Percentiles rank a stretch among this genome's conserved stretches.
phyloP scores from a whole-genome alignment of 2,329 filamentous ascomycete species.

The Trichoderma asperellum region DNA sequence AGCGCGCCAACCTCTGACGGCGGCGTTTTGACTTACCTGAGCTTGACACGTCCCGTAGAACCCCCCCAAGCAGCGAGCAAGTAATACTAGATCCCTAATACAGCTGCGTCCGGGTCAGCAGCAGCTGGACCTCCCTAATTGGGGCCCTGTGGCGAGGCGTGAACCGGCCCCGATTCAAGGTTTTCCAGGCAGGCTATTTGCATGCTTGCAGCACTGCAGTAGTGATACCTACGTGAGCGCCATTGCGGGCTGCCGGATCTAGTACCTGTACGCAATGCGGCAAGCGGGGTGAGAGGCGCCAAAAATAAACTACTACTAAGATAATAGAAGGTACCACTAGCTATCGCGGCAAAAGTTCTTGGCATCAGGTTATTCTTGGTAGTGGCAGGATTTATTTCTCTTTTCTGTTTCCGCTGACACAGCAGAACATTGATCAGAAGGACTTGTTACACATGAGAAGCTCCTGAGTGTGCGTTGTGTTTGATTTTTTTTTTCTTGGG shows the following conservation, averaged over 20 bases:
- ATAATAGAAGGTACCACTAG: constrained; percentile 14
- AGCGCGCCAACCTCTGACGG: neutral
- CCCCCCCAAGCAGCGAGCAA: neutral
- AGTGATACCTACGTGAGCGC: neutral
- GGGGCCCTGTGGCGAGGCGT: constrained; percentile 1
- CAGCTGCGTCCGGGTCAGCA: neutral
- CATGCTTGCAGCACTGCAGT: neutral
- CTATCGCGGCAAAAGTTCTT: constrained; percentile 11
- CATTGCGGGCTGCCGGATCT: neutral
- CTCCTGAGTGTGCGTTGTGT: neutral
- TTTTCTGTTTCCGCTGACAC: neutral
- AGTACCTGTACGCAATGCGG: constrained; percentile 3
- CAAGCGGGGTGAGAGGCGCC: neutral
- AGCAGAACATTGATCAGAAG: neutral
- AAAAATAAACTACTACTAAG: constrained; percentile 15
- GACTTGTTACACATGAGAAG: neutral
- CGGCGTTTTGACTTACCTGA: neutral
- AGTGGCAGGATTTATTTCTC: neutral
- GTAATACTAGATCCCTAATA: neutral
- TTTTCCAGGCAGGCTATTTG: neutral
- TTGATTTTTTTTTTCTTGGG: neutral
- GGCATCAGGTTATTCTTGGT: constrained; percentile 6
- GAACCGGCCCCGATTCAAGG: neutral
- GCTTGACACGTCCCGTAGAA: neutral
- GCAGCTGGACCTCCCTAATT: constrained; percentile 20